Evolutionary conservation across 108 stramenopile genomes (phyloP), one percentile per base, ranked within the genome.

Genomic region (Cyclotella cryptica): DNA sequence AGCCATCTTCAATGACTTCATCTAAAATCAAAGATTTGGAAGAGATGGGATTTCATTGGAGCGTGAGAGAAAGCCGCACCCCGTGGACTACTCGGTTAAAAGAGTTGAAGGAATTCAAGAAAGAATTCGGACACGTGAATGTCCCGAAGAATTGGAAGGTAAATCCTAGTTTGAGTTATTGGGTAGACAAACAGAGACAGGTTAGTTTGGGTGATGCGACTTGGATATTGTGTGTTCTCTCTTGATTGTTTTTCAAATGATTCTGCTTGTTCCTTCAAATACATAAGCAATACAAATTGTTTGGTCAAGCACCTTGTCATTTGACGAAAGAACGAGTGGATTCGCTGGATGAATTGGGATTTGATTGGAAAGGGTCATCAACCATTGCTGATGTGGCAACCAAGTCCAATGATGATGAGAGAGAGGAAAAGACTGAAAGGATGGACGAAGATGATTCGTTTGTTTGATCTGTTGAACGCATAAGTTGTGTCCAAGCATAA

Each of bases 1-100:
- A 60, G 13, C 17, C 30, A 27, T 61, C 59, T 1, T 41, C 40
- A 41, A 77, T 77, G 58, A 69, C 68, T 27, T 39, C 54, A 1
- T 68, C 57, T 0, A 75, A 66, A 30, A 77, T 77, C 24, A n/a
- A 30, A 1, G 76, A 70, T 53, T 57, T 77, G 35, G 59, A 77
- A 60, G 47, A 40, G 14, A 41, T 77, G 69, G 76, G 76, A 51
- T 77, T 77, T 52, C 45, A 69, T 68, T 77, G 76, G 76, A 45
- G 22, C 1, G 61, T 62, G 10, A 7, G 73, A 52, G 74, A 66
- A 7, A 54, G 54, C 66, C 21, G 54, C 2, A 69, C 69, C 35
- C 68, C 68, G 30, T 69, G 76, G 68, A 44, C 18, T 49, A 11
- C 76, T 17, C 53, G 68, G 29, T 39, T 76, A 44, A 41, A 57